Evolutionary conservation across 345 rosid genomes (phyloP).

Genomic region (Citrus cavaleriei): DNA sequence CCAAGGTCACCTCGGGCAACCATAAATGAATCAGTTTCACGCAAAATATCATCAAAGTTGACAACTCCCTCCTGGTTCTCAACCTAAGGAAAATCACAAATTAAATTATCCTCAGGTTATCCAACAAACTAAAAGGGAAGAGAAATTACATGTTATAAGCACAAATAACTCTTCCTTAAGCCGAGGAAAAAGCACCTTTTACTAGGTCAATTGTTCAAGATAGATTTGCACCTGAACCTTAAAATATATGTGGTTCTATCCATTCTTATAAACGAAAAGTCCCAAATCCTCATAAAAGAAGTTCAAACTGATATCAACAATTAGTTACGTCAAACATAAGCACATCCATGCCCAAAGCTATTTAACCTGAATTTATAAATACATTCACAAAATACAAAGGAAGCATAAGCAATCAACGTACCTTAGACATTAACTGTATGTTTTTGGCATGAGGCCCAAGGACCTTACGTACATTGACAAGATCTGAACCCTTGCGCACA

Average conservation of each 20-base stretch:
- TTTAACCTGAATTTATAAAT: neutral
- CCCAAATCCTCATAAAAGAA: neutral
- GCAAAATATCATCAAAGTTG: slow-evolving; percentile 87
- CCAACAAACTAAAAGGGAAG: neutral
- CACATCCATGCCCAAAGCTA: neutral
- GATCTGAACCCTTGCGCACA: slow-evolving; percentile 93
- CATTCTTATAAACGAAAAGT: neutral
- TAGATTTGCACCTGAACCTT: neutral
- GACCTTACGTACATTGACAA: slow-evolving; percentile 77
- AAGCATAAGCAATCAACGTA: slow-evolving; percentile 19
- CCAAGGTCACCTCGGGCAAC: slow-evolving; percentile 98
- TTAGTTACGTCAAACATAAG: neutral
- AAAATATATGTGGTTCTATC: neutral
- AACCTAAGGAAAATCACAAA: slow-evolving; percentile 39
- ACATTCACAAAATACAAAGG: neutral
- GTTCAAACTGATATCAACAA: neutral
- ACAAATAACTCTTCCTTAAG: neutral
- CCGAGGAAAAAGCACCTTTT: neutral
- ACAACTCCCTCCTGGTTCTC: slow-evolving; percentile 95
- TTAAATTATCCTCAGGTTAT: neutral
- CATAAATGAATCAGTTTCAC: slow-evolving; percentile 91
- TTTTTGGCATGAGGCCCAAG: slow-evolving; percentile 74
- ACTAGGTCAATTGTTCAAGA: neutral
- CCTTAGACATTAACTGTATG: slow-evolving; percentile 88
- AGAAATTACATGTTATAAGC: neutral